Conservation (phyloP, 2,329 filamentous ascomycete species). For the Exophiala alcalophila region DNA sequence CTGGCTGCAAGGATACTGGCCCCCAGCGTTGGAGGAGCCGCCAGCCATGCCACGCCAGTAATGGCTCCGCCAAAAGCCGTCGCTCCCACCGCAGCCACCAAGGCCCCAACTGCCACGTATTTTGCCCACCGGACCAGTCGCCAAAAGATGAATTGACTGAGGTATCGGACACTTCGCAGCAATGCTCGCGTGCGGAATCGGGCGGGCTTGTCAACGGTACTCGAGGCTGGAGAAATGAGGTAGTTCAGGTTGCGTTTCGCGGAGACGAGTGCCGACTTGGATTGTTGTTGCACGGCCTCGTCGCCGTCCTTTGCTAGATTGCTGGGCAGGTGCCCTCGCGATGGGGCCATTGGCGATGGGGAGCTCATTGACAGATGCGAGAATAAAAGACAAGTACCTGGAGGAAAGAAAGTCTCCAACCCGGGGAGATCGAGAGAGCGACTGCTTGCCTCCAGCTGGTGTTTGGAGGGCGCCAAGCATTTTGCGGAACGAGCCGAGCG, state of each 20-base stretch:
- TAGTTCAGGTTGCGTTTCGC: constrained; percentile 30
- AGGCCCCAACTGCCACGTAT: constrained; percentile 27
- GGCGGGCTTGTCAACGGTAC: constrained; percentile 15
- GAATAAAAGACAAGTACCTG: too few relatives aligned
- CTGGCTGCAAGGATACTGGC: constrained; percentile 26
- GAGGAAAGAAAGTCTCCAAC: too few relatives aligned
- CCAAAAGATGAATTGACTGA: constrained; percentile 29
- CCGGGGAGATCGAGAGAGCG: too few relatives aligned
- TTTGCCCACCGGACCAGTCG: constrained; percentile 31
- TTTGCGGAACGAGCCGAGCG: too few relatives aligned
- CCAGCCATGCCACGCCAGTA: constrained; percentile 27
- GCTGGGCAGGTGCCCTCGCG: constrained; percentile 6
- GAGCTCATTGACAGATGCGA: too few relatives aligned
- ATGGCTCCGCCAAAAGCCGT: constrained; percentile 28
- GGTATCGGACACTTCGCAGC: constrained; percentile 27
- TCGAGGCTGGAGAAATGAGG: constrained; percentile 22
- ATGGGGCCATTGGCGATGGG: constrained; percentile 17
- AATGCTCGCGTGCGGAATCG: constrained; percentile 28
- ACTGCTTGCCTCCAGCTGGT: too few relatives aligned
- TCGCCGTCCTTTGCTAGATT: constrained; percentile 11
- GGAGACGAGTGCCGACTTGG: constrained; percentile 25
- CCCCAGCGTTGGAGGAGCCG: constrained; percentile 27
- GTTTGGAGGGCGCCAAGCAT: too few relatives aligned
- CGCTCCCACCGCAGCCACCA: constrained; percentile 27
- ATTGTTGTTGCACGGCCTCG: constrained; percentile 26